Conservation (phyloP, 2,329 filamentous ascomycete genomes). For the Talaromyces sp. region DNA sequence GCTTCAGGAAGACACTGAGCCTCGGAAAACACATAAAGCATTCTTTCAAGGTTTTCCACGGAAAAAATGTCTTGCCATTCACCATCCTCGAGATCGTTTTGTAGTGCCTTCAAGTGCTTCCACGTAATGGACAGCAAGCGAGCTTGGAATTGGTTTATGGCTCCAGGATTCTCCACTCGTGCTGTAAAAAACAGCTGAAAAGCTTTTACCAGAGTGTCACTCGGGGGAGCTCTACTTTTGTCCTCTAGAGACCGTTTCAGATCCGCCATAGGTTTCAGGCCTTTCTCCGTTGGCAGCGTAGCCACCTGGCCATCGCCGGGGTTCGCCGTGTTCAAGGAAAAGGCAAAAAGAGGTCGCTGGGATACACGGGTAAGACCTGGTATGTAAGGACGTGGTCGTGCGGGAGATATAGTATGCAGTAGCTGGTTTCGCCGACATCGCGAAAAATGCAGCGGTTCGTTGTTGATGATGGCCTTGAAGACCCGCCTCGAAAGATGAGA, state of each 20-base stretch:
- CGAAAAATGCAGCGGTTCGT: conserved; percentile 45
- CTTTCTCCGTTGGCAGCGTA: conserved; percentile 63
- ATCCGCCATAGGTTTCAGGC: conserved; percentile 71
- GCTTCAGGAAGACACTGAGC: conserved; percentile 39
- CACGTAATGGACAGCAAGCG: conserved; percentile 63
- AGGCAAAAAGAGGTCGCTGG: conserved; percentile 37
- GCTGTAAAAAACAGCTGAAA: conserved; percentile 65
- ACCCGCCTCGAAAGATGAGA: conserved; percentile 49
- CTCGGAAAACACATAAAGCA: conserved; percentile 43
- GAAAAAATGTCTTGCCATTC: conserved; percentile 43
- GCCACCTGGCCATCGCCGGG: conserved; percentile 54
- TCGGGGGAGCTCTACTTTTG: conserved; percentile 65
- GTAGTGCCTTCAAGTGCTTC: conserved; percentile 56
- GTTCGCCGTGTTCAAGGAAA: conserved; percentile 36
- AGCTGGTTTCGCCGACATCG: conserved; percentile 39
- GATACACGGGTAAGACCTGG: conserved; percentile 39
- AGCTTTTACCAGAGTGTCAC: conserved; percentile 65
- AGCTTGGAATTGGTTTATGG: conserved; percentile 68
- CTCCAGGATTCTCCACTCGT: conserved; percentile 53
- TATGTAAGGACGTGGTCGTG: conserved; percentile 33
- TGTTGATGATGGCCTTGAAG: conserved; percentile 49
- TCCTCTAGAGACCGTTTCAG: conserved; percentile 66
- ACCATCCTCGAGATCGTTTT: conserved; percentile 32
- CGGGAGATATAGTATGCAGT: conserved; percentile 33
- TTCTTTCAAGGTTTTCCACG: conserved; percentile 42